Evolutionary conservation across 805 yeast species (phyloP), one percentile per base, ranked within the genome.

Genomic region (Wickerhamomyces queroliae): DNA sequence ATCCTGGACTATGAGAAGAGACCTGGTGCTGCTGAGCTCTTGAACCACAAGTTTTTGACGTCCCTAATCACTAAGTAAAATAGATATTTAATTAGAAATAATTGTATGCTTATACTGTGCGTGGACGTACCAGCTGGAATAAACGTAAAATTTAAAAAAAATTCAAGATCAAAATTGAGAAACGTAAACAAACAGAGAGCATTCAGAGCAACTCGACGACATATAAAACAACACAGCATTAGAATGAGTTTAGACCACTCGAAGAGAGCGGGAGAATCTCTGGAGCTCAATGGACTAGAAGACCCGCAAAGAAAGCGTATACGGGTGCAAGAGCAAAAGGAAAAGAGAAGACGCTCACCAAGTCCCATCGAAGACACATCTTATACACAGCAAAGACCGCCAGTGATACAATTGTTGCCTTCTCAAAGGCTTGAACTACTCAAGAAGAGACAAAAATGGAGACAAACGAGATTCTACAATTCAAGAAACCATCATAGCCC

Each of bases 1-100:
- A 87, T 82, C 43, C 53, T 84, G 18, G 95, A 93, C 50, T 83
- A 80, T 55, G 70, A 71, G 27, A 72, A 75, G 54, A 70, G 98
- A 49, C 87, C 95, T 0, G 67, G 76, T 36, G 95, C 97, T 3
- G 63, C 72, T 5, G 84, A 80, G 40, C 58, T 91, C 40, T 61
- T 87, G 40, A 62, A 70, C 15, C 89, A 85, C 48, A 65, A 74
- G n/a, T 86, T 86, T 53, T 53, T 78, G 40, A 52, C 51, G 8
- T 29, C 49, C 1, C 25, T 48, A 36, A 45, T 49, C 2, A 39
- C 20, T 32, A 15, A 33, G 4, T 28, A 20, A 28, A 6, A n/a
- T n/a, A n/a, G n/a, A n/a, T n/a, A n/a, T n/a, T n/a, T n/a, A n/a
- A n/a, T n/a, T n/a, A n/a, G n/a, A n/a, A n/a, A n/a, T n/a, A n/a